Evolutionary conservation across 129 eudicot genomes (phyloP), one percentile per base, ranked within the genome.

Genomic region (Erigeron canadensis): DNA sequence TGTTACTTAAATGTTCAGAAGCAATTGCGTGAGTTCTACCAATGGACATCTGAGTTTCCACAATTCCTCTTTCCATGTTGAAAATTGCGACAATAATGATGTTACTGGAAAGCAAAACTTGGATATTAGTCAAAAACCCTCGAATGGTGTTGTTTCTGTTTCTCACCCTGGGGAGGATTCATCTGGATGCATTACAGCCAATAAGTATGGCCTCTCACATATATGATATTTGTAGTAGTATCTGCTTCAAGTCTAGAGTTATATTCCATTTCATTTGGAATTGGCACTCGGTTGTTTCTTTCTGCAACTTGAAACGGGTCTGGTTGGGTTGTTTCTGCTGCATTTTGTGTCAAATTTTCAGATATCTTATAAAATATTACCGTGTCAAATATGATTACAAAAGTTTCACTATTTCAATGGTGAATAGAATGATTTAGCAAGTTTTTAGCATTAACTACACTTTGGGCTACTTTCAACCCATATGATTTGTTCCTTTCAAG

Each of bases 1-100:
- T n/a, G 58, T 40, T 40, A 42, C 47, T 22, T 65, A 45, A 65
- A 76, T 42, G 65, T 78, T 62, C 87, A 88, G 89, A 75, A 79
- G 72, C 65, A 80, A 63, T 65, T 79, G 18, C 65, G 96, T 85
- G 74, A 79, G 85, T 58, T 74, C 86, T 56, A 68, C 75, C 41
- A 56, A 74, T 57, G 92, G 89, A 67, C 79, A 73, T 63, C 80
- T 66, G 53, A 47, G 57, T 4, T 76, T 84, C 5, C 76, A 62
- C 65, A 79, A 71, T 44, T 69, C 59, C 37, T 80, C 88, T 76
- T 86, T 82, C 10, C 39, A 63, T 56, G 61, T 22, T 64, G 90
- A 74, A 15, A 74, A 79, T 72, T 64, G 63, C 45, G 63, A 63
- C 43, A 84, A 72, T 45, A 86, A 18, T 56, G 80, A 65, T 34